Base-by-base conservation (phyloP, 2,329 filamentous ascomycete species). In the Pochonia chlamydosporia region DNA sequence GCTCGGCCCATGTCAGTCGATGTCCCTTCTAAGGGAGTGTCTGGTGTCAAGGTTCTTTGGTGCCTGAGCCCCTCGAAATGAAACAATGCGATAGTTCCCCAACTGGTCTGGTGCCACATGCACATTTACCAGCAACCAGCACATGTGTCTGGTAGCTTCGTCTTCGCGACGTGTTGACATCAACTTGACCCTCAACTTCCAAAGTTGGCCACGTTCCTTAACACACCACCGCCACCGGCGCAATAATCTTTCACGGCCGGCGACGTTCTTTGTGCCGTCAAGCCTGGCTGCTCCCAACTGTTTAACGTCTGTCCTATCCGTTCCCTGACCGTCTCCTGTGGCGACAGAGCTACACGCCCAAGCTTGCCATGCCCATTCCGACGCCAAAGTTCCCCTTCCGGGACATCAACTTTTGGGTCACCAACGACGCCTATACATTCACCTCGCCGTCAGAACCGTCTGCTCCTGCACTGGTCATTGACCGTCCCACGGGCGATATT, bases 351-450 rank as follows among this genome's bases (percentile, higher is more conserved):
- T 35, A 14, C 23, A 10, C 40, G 36, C 48, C 43, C 40, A n/a
- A 14, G 5, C 16, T 43, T 33, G 35, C 46, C 42, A 72, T 73
- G 70, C 64, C 66, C 48, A 56, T 68, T 31, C 61, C 62, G 31
- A 57, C 58, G 46, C 54, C 63, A 43, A 63, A 65, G 54, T 68
- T 81, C 56, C 93, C 92, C 20, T 99, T 91, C 70, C 82, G 92
- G 64, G 93, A 99, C 74, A 95, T 97, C 74, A 99, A 97, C 68
- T 83, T 99, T 66, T 90, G 95, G 69, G 87, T 90, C 55, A 90
- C 92, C 44, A 78, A 88, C 59, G 89, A 92, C 59, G 86, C 93
- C 64, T 99, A 99, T 75, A 89, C 90, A 59, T 99, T 99, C 69
- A 91, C 89, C 33, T 99, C 93, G 24, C 93, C 93, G 24, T 97